Evolutionary conservation across 176 grass and related monocot genomes (phyloP), one percentile per base, ranked within the genome.

Genomic region (Ensete glaucum): DNA sequence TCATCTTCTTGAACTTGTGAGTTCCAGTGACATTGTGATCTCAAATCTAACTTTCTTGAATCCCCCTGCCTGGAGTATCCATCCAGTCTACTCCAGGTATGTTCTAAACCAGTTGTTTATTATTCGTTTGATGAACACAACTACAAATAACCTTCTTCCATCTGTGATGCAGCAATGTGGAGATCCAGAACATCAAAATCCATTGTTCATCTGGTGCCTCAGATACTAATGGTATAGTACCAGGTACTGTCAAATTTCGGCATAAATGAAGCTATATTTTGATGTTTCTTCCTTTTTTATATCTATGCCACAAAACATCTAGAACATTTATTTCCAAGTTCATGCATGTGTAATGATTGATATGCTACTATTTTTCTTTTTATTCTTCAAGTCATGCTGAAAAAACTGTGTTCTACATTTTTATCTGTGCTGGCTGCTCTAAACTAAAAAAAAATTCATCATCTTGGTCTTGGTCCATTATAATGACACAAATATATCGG

Each of bases 41-140:
- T 96, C 92, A 80, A 96, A 92, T 78, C 82, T 96, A 71, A 82
- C 82, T 54, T 87, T 96, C 74, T 73, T 96, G 9, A 82, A 96
- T 78, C 83, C 92, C 60, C 92, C 92, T 72, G 92, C 92, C 23
- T 96, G 92, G 89, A 91, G 86, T 64, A 92, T 96, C 80, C 92
- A 96, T 85, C 86, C 92, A 14, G 84, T 85, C 6, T 96, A 92
- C 62, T 87, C 89, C 76, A 87, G 89, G 92, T 96, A 73, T 20
- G 65, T 62, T 70, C 9, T 63, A 59, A 67, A 58, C 10, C 1
- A 19, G 56, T 62, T n/a, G 48, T 72, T 10, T 27, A 57, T 20
- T 64, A 71, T 71, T 48, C 48, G 59, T 14, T 48, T 76, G 27
- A 52, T 19, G 53, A 17, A 56, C 22, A 25, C 21, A 43, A 43